A percentile compares a stretch with the other conserved stretches of the same genome.
Conservation (phyloP, 2,329 filamentous ascomycete species). For the Colletotrichum lindemuthianum region DNA sequence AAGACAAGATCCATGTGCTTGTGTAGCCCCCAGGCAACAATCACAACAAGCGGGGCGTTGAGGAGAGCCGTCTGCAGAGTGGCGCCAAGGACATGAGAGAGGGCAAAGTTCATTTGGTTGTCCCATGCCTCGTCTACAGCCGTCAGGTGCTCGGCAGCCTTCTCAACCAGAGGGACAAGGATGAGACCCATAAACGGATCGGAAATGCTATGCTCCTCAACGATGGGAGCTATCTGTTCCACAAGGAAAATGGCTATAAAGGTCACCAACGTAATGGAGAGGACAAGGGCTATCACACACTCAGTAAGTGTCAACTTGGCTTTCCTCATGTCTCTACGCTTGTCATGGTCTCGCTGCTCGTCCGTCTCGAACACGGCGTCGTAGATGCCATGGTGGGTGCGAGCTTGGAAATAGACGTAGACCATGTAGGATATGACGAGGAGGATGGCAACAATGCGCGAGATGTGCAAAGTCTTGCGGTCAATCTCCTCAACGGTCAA, state of each 20-base stretch:
- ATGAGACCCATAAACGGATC: conserved; percentile 75
- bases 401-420: conserved; percentile 78
- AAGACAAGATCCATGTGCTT: conserved; percentile 84
- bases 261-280: conserved; percentile 76
- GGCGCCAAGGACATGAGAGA: conserved; percentile 86
- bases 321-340: conserved; percentile 67
- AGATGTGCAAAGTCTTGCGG: conserved; percentile 70
- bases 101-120: conserved; percentile 84
- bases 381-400: conserved; percentile 80
- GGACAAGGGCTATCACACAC: conserved; percentile 70
- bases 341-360: conserved; percentile 73
- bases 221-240: conserved; percentile 72
- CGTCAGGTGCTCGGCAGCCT: conserved; percentile 86
- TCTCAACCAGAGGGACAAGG: conserved; percentile 83
- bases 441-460: conserved; percentile 75
- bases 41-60: conserved; percentile 83
- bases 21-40: conserved; percentile 83
- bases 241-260: conserved; percentile 80
- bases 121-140: conserved; percentile 88
- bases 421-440: conserved; percentile 75
- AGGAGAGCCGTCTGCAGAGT: conserved; percentile 91
- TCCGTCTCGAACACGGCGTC: conserved; percentile 78
- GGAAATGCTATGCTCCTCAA: conserved; percentile 55
- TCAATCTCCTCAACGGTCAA: conserved; percentile 51
- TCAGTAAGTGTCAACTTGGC: conserved; percentile 81